These are phyloP conservation scores for Persicaria tinctoria DNA, from an alignment of 148 eudicot species.

Conservation along the genomic window DNA sequence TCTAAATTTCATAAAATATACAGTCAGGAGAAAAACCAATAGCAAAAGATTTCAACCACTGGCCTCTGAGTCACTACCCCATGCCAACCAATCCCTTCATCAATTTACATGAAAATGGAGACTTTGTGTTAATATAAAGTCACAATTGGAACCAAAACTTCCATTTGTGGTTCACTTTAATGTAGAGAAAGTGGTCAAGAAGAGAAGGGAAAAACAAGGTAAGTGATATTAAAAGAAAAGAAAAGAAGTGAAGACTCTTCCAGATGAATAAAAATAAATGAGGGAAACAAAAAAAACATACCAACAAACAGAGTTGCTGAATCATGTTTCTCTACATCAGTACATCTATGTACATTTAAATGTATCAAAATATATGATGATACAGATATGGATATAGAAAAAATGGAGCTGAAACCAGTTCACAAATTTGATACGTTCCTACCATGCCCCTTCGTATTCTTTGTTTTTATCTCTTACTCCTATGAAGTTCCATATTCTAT, in stretches of 20 bases:
- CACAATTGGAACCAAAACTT: constrained; percentile 1
- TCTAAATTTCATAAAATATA: background rate
- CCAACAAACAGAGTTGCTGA: background rate
- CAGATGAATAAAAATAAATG: background rate
- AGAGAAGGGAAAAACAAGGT: constrained; percentile 3
- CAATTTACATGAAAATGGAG: background rate
- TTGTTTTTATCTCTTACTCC: no score
- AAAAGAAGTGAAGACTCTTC: background rate
- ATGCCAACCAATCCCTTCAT: background rate
- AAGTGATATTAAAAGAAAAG: background rate
- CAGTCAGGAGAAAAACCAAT: background rate
- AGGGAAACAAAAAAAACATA: background rate
- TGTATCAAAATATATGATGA: background rate
- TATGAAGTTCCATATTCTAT: no score
- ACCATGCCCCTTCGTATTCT: no score
- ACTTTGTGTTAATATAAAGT: background rate
- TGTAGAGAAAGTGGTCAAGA: constrained; percentile 22
- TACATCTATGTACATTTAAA: background rate
- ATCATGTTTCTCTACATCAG: background rate
- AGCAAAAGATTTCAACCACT: background rate
- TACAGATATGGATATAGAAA: no score
- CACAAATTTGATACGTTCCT: background rate
- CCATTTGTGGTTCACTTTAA: constrained; percentile 96
- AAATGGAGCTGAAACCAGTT: background rate
- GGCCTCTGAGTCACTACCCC: background rate